These are phyloP conservation scores for Gomphus sp. DNA, from an alignment of 1,284 basidiomycete genomes.

Conservation along the genomic window DNA sequence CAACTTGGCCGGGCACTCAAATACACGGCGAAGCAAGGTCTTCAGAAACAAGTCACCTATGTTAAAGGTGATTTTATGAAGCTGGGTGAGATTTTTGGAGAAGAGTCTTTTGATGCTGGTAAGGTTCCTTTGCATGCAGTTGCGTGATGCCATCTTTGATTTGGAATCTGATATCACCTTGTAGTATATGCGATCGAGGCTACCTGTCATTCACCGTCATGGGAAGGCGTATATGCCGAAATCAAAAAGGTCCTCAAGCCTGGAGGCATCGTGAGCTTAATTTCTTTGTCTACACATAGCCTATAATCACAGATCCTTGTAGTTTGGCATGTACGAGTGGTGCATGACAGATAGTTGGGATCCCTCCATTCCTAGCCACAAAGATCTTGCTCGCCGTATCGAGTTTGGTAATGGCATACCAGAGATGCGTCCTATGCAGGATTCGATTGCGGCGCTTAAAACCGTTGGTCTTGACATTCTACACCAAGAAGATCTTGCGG, in stretches of 20 bases:
- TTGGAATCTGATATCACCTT: conserved; percentile 6
- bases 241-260: conserved; percentile 96
- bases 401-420: conserved; percentile 96
- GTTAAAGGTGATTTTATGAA: conserved; percentile 97
- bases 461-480: conserved; percentile 85
- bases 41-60: conserved; percentile 73
- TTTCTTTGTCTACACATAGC: background rate
- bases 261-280: conserved; percentile 75
- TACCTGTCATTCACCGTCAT: conserved; percentile 92
- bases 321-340: conserved; percentile 99
- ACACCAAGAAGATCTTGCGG: conserved; percentile 93
- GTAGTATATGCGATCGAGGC: conserved; percentile 96
- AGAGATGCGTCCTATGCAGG: conserved; percentile 81
- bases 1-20: conserved; percentile 81
- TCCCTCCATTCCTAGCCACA: conserved; percentile 79
- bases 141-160: conserved; percentile 2
- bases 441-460: conserved; percentile 72
- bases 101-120: conserved; percentile 93
- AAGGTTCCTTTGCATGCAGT: conserved; percentile 21
- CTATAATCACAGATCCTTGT: conserved; percentile 4
- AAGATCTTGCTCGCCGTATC: conserved; percentile 83
- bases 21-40: conserved; percentile 76
- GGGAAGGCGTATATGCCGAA: conserved; percentile 93
- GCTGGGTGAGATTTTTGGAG: conserved; percentile 85
- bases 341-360: conserved; percentile 97